These are phyloP conservation scores for Podila verticillata DNA, from an alignment of 192 early-diverging fungal species.

Conservation along the genomic window DNA sequence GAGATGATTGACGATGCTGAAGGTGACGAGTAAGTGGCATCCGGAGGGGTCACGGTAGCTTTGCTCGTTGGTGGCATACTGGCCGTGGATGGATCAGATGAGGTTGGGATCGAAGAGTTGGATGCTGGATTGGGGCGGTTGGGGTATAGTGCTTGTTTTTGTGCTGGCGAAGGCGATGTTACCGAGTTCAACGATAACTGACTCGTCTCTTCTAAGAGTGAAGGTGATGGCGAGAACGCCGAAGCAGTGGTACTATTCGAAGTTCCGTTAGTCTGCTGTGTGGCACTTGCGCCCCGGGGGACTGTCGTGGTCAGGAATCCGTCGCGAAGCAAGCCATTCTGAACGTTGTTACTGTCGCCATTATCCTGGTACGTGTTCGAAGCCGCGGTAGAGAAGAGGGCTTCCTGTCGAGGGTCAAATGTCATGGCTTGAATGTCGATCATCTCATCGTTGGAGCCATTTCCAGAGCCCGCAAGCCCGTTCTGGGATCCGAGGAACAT, in stretches of 20 bases:
- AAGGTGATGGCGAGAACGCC: not conserved
- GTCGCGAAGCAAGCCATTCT: conserved; percentile 1
- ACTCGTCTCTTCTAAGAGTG: not conserved
- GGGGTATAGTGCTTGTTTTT: not conserved
- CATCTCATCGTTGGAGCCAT: conserved; percentile 8
- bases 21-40: not conserved
- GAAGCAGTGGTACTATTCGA: not conserved
- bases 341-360: not conserved
- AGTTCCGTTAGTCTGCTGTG: conserved; percentile 1
- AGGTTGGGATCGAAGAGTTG: not conserved
- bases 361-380: conserved; percentile 2
- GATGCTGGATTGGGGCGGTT: not conserved
- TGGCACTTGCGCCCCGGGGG: not conserved
- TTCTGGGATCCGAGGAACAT: not conserved
- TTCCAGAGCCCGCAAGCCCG: not conserved
- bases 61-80: not conserved
- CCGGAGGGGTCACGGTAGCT: not conserved
- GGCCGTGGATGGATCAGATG: not conserved
- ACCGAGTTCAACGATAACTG: not conserved
- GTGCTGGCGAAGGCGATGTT: not conserved
- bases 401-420: conserved; percentile 33
- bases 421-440: conserved; percentile 25
- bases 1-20: conserved; percentile 5
- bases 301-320: conserved; percentile 24
- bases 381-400: conserved; percentile 34